Conservation (phyloP, 805 yeast species). For the Candida ascalaphidarum region DNA sequence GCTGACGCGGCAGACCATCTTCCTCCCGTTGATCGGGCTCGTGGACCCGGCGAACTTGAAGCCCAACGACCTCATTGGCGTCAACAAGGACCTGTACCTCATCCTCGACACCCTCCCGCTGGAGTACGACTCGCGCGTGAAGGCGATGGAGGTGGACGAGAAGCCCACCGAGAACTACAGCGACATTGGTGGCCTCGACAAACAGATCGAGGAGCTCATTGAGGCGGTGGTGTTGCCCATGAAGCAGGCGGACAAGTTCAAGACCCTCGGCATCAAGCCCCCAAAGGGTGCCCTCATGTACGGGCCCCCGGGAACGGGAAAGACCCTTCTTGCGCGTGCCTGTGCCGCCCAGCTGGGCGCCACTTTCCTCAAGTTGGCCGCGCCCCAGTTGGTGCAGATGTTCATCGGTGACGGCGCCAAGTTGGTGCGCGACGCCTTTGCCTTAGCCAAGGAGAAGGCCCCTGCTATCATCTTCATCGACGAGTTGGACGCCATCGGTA, state of each 20-base stretch:
- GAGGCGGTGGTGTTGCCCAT: conserved; percentile 98
- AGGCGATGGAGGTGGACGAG: conserved; percentile 99
- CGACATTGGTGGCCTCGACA: conserved; percentile 96
- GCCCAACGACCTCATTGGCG: conserved; percentile 98
- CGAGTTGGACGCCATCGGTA: conserved; percentile 40
- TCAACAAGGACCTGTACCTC: conserved; percentile 91
- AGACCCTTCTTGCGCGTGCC: conserved; percentile 38
- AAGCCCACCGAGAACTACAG: conserved; percentile 96
- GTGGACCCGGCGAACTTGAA: conserved; percentile 87
- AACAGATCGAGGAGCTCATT: conserved; percentile 95
- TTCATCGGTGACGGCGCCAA: conserved; percentile 41
- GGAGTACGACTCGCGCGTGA: conserved; percentile 94
- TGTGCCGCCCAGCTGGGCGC: conserved; percentile 42
- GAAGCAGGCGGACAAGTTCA: conserved; percentile 97
- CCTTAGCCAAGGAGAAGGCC: conserved; percentile 38
- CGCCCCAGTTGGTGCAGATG: conserved; percentile 40
- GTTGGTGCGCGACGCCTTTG: conserved; percentile 38
- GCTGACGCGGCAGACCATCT: conserved; percentile 94
- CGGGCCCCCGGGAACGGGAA: conserved; percentile 43
- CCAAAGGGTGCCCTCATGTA: conserved; percentile 41
- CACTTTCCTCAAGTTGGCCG: conserved; percentile 35
- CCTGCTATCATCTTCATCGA: conserved; percentile 40
- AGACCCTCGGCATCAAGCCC: conserved; percentile 79
- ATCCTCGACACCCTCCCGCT: conserved; percentile 92
- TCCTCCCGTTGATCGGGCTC: conserved; percentile 89